Evolutionary conservation across 1,284 basidiomycete genomes (phyloP), one percentile per base, ranked within the genome.

Genomic region (Grifola frondosa): DNA sequence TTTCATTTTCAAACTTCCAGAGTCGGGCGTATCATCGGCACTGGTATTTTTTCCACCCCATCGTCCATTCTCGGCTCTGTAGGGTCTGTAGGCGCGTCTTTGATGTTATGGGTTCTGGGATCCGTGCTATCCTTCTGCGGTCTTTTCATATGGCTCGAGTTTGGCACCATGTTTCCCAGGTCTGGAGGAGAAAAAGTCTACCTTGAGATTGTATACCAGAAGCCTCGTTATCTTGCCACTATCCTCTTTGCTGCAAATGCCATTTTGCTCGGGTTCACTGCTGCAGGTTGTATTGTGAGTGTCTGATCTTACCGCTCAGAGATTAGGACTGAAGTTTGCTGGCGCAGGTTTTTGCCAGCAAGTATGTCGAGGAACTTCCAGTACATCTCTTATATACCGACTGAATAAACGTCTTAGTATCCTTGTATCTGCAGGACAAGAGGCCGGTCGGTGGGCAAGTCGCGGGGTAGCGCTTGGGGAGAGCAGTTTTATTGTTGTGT

Each of bases 181-280:
- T 58, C 54, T 41, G 87, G 87, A 1, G 87, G 81, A n/a, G 87
- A 89, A 66, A 87, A 87, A 64, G 84, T 81, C 29, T 90, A 89
- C 57, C 66, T 89, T 21, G 85, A 88, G 48, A 84, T 73, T 43
- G 75, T 85, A 12, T 89, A 79, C 62, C 72, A 76, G 38, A 69
- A 68, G 23, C 87, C 87, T 4, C 73, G 71, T 39, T 81, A 79
- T 56, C 61, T 89, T 39, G 71, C 69, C 5, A 82, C 81, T 4
- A 80, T 81, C 48, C 57, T 75, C 6, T 88, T 75, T 52, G 74
- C 80, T 1, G 61, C 73, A 1, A 84, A 86, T 54, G 76, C 78
- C 2, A 61, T 86, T 17, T 65, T 85, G 8, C 72, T 78, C 25
- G 82, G 79, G 53, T 80, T 81, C 53, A 75, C 73, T 2, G 76